These are phyloP conservation scores for Penicillium arizonense DNA, from an alignment of 495 filamentous ascomycete genomes.

Conservation along the genomic window DNA sequence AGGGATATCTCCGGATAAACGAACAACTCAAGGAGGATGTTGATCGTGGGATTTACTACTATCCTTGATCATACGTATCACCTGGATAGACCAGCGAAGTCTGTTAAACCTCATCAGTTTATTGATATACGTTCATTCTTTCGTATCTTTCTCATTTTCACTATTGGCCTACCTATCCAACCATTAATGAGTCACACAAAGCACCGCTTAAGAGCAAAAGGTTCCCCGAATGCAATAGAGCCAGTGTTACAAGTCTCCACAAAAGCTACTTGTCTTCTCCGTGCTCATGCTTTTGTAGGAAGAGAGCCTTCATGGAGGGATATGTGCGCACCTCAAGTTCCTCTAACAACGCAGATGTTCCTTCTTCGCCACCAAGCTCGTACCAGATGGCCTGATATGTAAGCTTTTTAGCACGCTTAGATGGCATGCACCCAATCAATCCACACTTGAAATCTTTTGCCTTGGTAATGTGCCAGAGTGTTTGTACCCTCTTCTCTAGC, in stretches of 20 bases:
- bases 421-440: slow-evolving; percentile 9
- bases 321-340: slow-evolving; percentile 8
- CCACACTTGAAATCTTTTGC: slow-evolving; percentile 6
- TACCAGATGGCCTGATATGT: not conserved
- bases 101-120: no score
- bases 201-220: not conserved
- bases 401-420: not conserved
- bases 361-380: not conserved
- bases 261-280: not conserved
- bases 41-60: slow-evolving; percentile 28
- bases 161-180: no score
- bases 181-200: no score
- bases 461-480: slow-evolving; percentile 7
- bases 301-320: slow-evolving; percentile 8
- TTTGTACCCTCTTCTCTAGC: not conserved
- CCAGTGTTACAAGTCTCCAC: no score
- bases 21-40: slow-evolving; percentile 29
- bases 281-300: slow-evolving; percentile 6
- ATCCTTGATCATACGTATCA: not conserved
- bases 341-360: not conserved
- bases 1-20: slow-evolving; percentile 26
- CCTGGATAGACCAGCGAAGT: not conserved
- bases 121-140: no score
- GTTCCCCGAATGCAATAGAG: no score
- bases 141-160: no score